These are phyloP conservation scores for Calocera viscosa DNA, from an alignment of 768 basidiomycete genomes.

Conservation along the genomic window DNA sequence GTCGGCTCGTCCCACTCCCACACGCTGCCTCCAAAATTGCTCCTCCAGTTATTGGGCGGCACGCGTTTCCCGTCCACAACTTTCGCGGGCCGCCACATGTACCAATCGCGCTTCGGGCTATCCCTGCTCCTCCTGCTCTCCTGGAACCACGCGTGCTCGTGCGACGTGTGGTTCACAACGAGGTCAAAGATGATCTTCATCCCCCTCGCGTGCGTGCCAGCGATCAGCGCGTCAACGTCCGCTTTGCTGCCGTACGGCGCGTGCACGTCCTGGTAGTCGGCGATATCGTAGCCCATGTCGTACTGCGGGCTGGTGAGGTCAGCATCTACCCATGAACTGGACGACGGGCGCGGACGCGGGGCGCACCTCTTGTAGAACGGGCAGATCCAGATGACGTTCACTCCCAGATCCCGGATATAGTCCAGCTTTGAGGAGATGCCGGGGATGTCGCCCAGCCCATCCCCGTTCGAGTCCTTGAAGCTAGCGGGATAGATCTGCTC, in stretches of 20 bases:
- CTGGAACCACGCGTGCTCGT: conserved; percentile 59
- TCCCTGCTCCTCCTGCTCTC: conserved; percentile 40
- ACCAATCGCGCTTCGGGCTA: conserved; percentile 60
- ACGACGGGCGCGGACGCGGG: not conserved
- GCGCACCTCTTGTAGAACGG: conserved; percentile 47
- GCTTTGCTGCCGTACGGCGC: conserved; percentile 49
- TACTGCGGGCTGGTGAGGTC: conserved; percentile 35
- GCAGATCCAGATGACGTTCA: conserved; percentile 55
- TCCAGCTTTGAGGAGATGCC: conserved; percentile 54
- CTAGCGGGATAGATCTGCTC: conserved; percentile 49
- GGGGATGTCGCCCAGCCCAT: conserved; percentile 56
- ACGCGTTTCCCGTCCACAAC: conserved; percentile 41
- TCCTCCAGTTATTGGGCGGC: conserved; percentile 66
- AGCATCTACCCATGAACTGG: not conserved
- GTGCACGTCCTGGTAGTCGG: conserved; percentile 56
- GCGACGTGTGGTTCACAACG: conserved; percentile 50
- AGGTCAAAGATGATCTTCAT: conserved; percentile 75
- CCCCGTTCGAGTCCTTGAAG: conserved; percentile 57
- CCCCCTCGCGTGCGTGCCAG: conserved; percentile 40
- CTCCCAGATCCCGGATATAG: conserved; percentile 55
- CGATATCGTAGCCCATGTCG: conserved; percentile 66
- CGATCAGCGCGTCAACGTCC: conserved; percentile 27
- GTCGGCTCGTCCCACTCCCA: conserved; percentile 59
- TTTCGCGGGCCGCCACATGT: conserved; percentile 55
- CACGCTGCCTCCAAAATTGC: conserved; percentile 48